Conservation (phyloP, 2,329 filamentous ascomycete species). For the Daldinia eschscholtzii region DNA sequence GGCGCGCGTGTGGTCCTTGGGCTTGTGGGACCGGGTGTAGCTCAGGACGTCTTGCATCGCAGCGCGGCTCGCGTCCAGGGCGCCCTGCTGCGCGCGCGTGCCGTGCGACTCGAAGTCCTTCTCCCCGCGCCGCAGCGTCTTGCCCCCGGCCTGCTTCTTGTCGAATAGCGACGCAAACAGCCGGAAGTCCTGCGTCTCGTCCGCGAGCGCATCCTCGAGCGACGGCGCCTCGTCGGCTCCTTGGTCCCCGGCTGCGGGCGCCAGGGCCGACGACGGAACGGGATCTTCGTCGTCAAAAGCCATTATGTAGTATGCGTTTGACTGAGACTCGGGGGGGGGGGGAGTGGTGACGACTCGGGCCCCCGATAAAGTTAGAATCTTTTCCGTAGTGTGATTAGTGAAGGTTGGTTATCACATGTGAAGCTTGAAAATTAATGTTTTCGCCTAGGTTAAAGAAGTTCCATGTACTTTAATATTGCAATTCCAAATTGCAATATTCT, state of each 20-base stretch:
- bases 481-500: no score
- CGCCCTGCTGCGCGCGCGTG: slow-evolving; percentile 81
- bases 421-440: slow-evolving; percentile 9
- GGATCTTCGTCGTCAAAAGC: slow-evolving; percentile 50
- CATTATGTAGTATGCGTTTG: slow-evolving; percentile 32
- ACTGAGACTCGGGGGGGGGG: slow-evolving; percentile 5
- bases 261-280: slow-evolving; percentile 25
- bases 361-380: slow-evolving; percentile 2
- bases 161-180: slow-evolving; percentile 70
- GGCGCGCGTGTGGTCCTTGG: slow-evolving; percentile 74
- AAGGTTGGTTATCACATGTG: slow-evolving; percentile 19
- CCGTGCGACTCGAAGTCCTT: slow-evolving; percentile 98
- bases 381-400: not conserved
- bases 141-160: slow-evolving; percentile 61
- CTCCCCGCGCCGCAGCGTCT: slow-evolving; percentile 88
- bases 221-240: slow-evolving; percentile 62
- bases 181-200: slow-evolving; percentile 89
- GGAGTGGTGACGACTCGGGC: not conserved
- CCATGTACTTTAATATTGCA: not conserved
- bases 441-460: not conserved
- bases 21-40: slow-evolving; percentile 79
- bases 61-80: slow-evolving; percentile 82
- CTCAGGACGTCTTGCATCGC: slow-evolving; percentile 91
- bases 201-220: slow-evolving; percentile 71
- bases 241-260: slow-evolving; percentile 46